A percentile compares a stretch with the other conserved stretches of the same genome.
phyloP scores from a whole-genome alignment of 2,329 filamentous ascomycete species.

The Fusarium citri region DNA sequence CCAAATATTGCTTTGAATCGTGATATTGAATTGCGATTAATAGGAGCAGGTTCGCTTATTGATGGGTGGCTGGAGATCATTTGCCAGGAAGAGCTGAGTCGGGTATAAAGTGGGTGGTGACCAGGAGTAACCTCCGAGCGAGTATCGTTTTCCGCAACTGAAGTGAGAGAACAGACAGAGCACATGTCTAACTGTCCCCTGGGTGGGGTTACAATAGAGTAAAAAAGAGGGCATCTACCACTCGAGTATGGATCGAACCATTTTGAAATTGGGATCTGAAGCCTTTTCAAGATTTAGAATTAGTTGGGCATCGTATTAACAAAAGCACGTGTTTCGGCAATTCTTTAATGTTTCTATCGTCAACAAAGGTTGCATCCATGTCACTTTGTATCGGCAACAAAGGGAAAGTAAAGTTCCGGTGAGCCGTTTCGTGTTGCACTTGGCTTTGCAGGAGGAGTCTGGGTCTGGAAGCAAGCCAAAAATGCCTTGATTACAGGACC shows the following conservation, averaged over 20 bases:
- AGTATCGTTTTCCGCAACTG: background rate
- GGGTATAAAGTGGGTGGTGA: conserved; percentile 6
- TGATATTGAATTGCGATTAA: background rate
- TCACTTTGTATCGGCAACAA: background rate
- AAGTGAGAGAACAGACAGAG: background rate
- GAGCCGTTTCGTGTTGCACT: background rate
- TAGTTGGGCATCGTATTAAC: background rate
- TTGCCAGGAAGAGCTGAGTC: conserved; percentile 19
- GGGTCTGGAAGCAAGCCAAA: conserved; percentile 7
- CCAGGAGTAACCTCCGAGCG: conserved; percentile 2
- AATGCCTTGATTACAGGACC: conserved; percentile 24
- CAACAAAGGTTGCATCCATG: background rate
- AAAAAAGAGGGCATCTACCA: background rate
- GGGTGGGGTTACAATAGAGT: background rate
- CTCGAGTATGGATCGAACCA: conserved; percentile 31
- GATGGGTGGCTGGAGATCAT: conserved; percentile 23
- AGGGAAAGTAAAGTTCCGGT: background rate
- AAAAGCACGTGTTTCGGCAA: conserved; percentile 23
- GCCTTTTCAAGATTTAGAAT: background rate
- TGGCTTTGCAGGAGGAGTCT: background rate
- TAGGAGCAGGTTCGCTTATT: conserved; percentile 4
- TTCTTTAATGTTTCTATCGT: background rate
- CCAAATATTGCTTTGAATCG: background rate
- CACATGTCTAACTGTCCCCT: background rate
- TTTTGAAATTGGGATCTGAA: background rate